Base-by-base conservation (phyloP, 2,329 filamentous ascomycete species). In the Domatiomyces catenatus region DNA sequence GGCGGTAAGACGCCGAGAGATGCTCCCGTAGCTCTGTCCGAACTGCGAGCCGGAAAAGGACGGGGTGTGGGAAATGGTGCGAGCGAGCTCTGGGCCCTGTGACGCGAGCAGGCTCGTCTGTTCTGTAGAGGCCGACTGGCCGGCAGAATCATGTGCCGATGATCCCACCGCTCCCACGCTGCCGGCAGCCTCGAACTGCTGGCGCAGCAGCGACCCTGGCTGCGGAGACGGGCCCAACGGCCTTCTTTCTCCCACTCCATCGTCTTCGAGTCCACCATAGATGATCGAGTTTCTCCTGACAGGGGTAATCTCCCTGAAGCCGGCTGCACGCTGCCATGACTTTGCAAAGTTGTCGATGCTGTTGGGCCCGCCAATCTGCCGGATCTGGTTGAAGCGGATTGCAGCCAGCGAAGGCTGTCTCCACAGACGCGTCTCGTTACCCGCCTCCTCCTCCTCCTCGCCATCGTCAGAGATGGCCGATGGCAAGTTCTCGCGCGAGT, bases 281-380 rank as follows among this genome's bases (percentile, higher is more conserved):
- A 69, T 68, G 53, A 77, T 74, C 32, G 85, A 83, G 12, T 81
- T 80, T 15, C 81, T 79, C 50, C 85, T 81, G 1, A 59, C 50
- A 4, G 87, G 86, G 32, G 92, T 82, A 58, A 94, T 86, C 65
- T 95, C 89, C 56, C 80, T 77, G 66, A 96, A 96, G 51, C 77
- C 83, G 22, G 88, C 87, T 39, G 90, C 90, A 64, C 90, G 81
- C 67, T 90, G 86, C 84, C 88, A 94, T 60, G 86, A 94, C 54
- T 84, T 79, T 44, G 89, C 86, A 64, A 96, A 96, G 61, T 89
- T 94, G 62, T 92, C 83, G 60, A 96, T 84, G 66, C 86, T 93
- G 71, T 96, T 96, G 54, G 89, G 83, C 48, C 90, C 90, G 56
- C 90, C 92, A 46, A 86, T 82, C 54, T 94, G 81, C 58, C 68